Conservation (phyloP, 1,284 basidiomycete genomes). For the Pseudozyma pruni region DNA sequence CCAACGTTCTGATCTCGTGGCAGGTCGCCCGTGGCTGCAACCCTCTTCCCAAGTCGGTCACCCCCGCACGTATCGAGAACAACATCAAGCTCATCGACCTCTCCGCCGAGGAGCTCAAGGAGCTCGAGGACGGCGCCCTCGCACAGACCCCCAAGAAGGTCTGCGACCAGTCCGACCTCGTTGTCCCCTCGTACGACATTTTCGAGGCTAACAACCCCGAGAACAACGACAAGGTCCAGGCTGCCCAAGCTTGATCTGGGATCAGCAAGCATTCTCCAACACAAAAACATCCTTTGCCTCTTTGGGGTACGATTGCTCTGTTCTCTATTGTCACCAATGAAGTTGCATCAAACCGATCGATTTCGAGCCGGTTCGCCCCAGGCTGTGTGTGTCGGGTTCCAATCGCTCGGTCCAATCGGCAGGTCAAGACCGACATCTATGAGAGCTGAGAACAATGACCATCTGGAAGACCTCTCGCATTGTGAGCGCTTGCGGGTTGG, state of each 20-base stretch:
- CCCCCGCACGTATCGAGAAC: constrained; percentile 52
- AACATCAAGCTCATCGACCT: constrained; percentile 69
- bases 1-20: constrained; percentile 59
- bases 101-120: constrained; percentile 69
- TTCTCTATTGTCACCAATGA: background rate
- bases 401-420: no score
- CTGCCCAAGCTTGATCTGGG: constrained; percentile 22
- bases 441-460: no score
- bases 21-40: constrained; percentile 59
- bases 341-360: background rate
- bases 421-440: no score
- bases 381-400: no score
- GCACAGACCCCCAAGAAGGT: constrained; percentile 51
- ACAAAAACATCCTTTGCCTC: background rate
- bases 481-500: no score
- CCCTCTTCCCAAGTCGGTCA: constrained; percentile 53
- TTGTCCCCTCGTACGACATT: constrained; percentile 54
- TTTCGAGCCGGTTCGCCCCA: no score
- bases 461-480: no score
- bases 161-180: constrained; percentile 57
- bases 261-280: background rate
- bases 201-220: constrained; percentile 50
- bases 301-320: constrained; percentile 2
- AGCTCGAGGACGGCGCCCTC: constrained; percentile 70
- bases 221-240: constrained; percentile 58